Evolutionary conservation across 768 basidiomycete genomes (phyloP), one percentile per base, ranked within the genome.

Genomic region (Trametes punicea): DNA sequence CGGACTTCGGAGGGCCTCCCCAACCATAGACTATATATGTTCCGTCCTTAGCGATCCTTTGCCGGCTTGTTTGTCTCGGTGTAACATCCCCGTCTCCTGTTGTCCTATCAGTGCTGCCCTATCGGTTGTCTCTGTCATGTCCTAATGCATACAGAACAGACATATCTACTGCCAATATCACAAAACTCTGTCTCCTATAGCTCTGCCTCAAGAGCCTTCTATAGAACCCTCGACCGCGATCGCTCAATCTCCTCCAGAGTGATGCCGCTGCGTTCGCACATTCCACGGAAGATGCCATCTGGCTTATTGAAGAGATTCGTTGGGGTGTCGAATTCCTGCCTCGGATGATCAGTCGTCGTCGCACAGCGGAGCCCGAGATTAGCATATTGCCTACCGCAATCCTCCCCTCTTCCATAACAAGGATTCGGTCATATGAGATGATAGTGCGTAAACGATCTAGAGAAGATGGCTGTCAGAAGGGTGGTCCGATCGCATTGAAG

Each of bases 391-490:
- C 70, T 38, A 81, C 80, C 23, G 74, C 75, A 38, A 89, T 81
- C 7, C 70, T 71, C 1, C 88, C 87, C 20, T 78, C 76, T 55
- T 85, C 81, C 62, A 90, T 77, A 7, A 90, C 87, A 36, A 87
- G 72, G 42, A 90, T 84, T 21, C 82, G 73, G 67, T 92, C 87
- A 62, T 88, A 88, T 11, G 70, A 69, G 55, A 78, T 65, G 60
- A 82, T 80, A 1, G 82, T 84, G 49, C 77, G 70, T 25, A 82
- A 67, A n/a, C 82, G 76, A 64, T 82, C 67, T 70, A 25, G 8
- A 26, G 16, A 7, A n/a, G 36, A 26, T 29, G 26, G 7, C 13
- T 10, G 23, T 13, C 21, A 33, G 11, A 11, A 6, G n/a, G 13
- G 15, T 36, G 13, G 5, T 26, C 1, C 9, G 30, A 10, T 41